Base-by-base conservation (phyloP, 768 basidiomycete species). In the Boletus rubescentipes region DNA sequence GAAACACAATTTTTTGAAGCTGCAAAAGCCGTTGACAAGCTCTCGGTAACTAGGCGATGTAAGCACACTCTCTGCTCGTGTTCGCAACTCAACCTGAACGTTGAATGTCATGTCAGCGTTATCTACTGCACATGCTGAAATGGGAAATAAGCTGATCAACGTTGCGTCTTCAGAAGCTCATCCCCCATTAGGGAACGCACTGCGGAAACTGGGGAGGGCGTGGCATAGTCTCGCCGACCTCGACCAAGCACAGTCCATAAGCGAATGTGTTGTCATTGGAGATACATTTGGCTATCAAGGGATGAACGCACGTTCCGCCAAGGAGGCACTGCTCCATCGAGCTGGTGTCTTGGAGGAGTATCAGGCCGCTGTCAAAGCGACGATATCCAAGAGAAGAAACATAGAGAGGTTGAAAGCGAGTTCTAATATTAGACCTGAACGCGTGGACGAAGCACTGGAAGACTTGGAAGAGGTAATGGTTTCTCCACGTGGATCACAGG, bases 261-360 rank as follows among this genome's bases (percentile, higher is more conserved):
- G 89, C 62, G 96, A 98, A 78, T 93, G 91, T 61, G 92, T 98
- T 29, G 87, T 98, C 39, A 73, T 99, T 26, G 95, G 94, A n/a
- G 97, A 99, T 71, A 88, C 93, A 0, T 75, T 98, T 48, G 93
- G 93, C 2, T 99, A 99, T 71, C 95, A 98, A 71, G 91, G 94
- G 18, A 79, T 95, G 74, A 98, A 99, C 65, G 93, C 97, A n/a
- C 82, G 89, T 41, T 92, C 95, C 18, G 97, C 97, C 2, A 98
- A 97, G 69, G 93, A 96, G 70, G 95, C 97, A 0, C 73, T 98
- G 9, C 81, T 85, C 49, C 92, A 94, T 77, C 86, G 97, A 10
- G 91, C 93, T 0, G 83, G 84, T 9, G 92, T 97, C 10, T 75
- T 98, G 55, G 96, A 98, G 65, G 97, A 98, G 69, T 92, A 95